Base-by-base conservation (phyloP, 176 grass and related monocot genomes). In the Calamus simplicifolius region DNA sequence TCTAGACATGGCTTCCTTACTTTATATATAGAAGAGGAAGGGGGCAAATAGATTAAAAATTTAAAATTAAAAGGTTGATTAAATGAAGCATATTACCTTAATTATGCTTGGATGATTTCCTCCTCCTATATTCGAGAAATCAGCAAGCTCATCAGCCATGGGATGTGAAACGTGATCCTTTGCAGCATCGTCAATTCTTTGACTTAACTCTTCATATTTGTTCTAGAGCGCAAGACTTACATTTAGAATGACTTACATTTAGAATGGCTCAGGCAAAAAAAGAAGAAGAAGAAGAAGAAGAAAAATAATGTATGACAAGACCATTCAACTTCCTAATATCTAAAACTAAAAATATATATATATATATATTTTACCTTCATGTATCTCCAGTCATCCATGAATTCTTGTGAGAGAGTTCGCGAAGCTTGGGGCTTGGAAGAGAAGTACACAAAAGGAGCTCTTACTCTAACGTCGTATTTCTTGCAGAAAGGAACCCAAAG, bases 401-500 rank as follows among this genome's bases (percentile, higher is more conserved):
- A 35, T 10, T 35, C 31, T 2, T 30, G 12, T 19, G 35, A 62
- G n/a, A 14, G 19, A 18, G 5, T 21, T 10, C 30, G 25, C 7
- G 25, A 30, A 28, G 25, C 14, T 4, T 6, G 25, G 5, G 57
- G 67, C 29, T 0, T 0, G 13, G 70, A 58, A 16, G 75, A 60
- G 79, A 88, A 83, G 63, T 83, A 88, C 19, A 60, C 56, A 49
- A 63, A 69, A 23, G 80, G 85, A 2, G 80, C 85, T 52, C 76
- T 51, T 1, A 76, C 75, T 16, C 4, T 0, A 6, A 83, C 50
- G 25, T 1, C 30, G 27, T 80, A 57, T 23, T 21, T 69, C 71
- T 25, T 76, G 72, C 80, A 83, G 63, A 88, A 88, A 7, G 75
- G 85, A 48, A 80, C 80, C 85, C 85, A 88, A 16, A 69, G 21